Evolutionary conservation across 75 land plant species (phyloP).

Genomic region (Larix kaempferi): DNA sequence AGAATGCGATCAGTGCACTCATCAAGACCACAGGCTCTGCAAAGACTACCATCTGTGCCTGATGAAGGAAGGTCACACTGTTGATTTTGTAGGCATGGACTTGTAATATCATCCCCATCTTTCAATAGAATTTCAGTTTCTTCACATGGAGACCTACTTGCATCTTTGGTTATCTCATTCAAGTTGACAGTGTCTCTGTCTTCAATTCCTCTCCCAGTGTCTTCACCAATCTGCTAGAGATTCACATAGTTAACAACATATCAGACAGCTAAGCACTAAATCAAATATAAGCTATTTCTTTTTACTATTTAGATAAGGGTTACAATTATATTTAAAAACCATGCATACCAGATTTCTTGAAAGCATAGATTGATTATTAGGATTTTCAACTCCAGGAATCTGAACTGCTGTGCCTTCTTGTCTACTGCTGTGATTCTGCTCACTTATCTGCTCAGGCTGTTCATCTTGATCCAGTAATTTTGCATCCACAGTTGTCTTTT

Average conservation of each 20-base stretch:
- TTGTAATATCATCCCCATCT: not conserved
- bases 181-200: not conserved
- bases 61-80: not conserved
- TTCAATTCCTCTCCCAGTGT: not conserved
- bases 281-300: not conserved
- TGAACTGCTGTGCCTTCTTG: not conserved
- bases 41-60: constrained; percentile 3
- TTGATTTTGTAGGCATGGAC: constrained; percentile 2
- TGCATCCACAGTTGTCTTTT: not conserved
- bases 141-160: not conserved
- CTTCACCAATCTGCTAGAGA: not conserved
- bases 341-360: not conserved
- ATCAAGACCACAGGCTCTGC: constrained; percentile 2
- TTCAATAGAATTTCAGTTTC: not conserved
- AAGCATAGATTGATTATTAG: not conserved
- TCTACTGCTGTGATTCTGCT: not conserved
- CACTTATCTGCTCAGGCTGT: not conserved
- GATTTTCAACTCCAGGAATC: not conserved
- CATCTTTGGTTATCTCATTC: not conserved
- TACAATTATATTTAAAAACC: not conserved
- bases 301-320: not conserved
- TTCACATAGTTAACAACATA: not conserved
- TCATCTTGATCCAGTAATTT: not conserved
- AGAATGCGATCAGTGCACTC: constrained; percentile 7
- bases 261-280: not conserved